These are phyloP conservation scores for Candida awuae DNA, from an alignment of 805 yeast species.

Conservation along the genomic window DNA sequence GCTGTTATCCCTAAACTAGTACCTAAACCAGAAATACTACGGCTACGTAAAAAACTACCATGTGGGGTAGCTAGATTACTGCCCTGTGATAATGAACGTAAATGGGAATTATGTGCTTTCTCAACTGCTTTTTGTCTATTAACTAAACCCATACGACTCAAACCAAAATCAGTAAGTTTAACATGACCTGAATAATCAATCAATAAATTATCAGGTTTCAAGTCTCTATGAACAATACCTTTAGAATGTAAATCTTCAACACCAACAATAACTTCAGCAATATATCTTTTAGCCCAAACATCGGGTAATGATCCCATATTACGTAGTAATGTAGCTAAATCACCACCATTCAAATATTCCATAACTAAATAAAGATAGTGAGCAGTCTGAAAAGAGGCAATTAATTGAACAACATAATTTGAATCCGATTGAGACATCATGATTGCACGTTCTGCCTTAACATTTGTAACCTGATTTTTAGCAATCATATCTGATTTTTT, in stretches of 20 bases:
- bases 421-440: conserved; percentile 95
- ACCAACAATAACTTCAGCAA: conserved; percentile 86
- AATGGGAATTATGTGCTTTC: neutral
- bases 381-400: conserved; percentile 79
- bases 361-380: conserved; percentile 86
- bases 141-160: conserved; percentile 80
- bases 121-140: conserved; percentile 54
- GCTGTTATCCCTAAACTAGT: conserved; percentile 5
- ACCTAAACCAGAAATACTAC: conserved; percentile 7
- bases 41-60: conserved; percentile 7
- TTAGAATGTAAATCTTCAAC: conserved; percentile 81
- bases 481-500: conserved; percentile 94
- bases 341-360: conserved; percentile 97
- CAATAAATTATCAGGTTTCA: conserved; percentile 88
- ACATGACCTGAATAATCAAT: conserved; percentile 84
- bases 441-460: conserved; percentile 92
- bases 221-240: conserved; percentile 90
- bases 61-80: neutral
- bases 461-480: conserved; percentile 91
- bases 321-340: conserved; percentile 77
- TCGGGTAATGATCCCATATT: conserved; percentile 77
- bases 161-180: conserved; percentile 91
- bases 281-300: conserved; percentile 77
- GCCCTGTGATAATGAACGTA: conserved; percentile 2
- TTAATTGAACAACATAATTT: conserved; percentile 85